A percentile compares a stretch with the other conserved stretches of the same genome.
Conservation (phyloP, 495 filamentous ascomycete genomes). For the Cryomyces minteri region DNA sequence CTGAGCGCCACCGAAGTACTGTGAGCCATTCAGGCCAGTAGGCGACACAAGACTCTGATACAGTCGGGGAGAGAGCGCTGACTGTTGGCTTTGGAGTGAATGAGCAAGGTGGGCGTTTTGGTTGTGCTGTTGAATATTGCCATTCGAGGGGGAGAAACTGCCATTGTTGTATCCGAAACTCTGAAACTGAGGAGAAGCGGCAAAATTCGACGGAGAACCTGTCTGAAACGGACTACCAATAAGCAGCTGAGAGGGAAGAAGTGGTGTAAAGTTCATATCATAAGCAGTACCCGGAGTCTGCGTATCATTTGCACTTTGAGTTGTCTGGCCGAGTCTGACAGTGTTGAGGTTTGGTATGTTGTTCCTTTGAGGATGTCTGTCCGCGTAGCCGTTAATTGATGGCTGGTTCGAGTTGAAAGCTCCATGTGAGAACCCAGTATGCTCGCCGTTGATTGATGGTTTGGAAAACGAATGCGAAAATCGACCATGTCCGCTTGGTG, state of each 20-base stretch:
- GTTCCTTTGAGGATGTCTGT: slow-evolving; percentile 61
- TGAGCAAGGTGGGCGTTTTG: slow-evolving; percentile 36
- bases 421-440: slow-evolving; percentile 81
- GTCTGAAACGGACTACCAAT: slow-evolving; percentile 95
- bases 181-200: slow-evolving; percentile 68
- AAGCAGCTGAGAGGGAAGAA: slow-evolving; percentile 84
- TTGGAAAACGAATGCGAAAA: slow-evolving; percentile 20
- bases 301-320: slow-evolving; percentile 51
- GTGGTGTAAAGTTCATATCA: slow-evolving; percentile 96
- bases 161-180: slow-evolving; percentile 33
- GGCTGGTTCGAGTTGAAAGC: slow-evolving; percentile 65
- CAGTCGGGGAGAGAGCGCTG: slow-evolving; percentile 46
- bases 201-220: slow-evolving; percentile 75
- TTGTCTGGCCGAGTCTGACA: slow-evolving; percentile 29
- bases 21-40: slow-evolving; percentile 50
- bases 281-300: slow-evolving; percentile 72
- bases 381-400: slow-evolving; percentile 52
- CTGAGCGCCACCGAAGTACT: slow-evolving; percentile 60
- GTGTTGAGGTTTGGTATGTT: slow-evolving; percentile 95
- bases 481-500: neutral
- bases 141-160: slow-evolving; percentile 52
- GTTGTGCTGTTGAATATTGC: slow-evolving; percentile 36
- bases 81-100: slow-evolving; percentile 44
- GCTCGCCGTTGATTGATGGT: slow-evolving; percentile 47
- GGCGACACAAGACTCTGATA: slow-evolving; percentile 67